A percentile compares a stretch with the other conserved stretches of the same genome.
Conservation (phyloP, 192 early-diverging fungal species). For the Podila minutissima region DNA sequence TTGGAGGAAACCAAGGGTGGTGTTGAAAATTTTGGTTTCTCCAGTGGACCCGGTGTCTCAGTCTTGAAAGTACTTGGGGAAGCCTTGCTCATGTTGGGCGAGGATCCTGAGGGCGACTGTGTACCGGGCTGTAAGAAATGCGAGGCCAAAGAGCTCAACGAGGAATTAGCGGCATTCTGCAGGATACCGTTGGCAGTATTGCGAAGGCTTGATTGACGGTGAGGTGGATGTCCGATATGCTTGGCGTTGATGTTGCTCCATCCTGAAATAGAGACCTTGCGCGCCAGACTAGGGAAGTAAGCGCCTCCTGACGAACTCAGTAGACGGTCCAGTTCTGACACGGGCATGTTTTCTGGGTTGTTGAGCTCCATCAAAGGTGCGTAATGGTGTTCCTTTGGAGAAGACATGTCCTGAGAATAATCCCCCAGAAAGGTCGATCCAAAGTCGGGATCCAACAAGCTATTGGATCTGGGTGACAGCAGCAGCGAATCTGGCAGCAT, state of each 20-base stretch:
- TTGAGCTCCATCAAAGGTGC: conserved; percentile 64
- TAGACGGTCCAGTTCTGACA: conserved; percentile 68
- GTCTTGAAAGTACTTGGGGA: neutral
- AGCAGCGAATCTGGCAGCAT: conserved; percentile 44
- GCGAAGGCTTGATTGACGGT: conserved; percentile 39
- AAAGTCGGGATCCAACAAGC: conserved; percentile 44
- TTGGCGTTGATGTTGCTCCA: conserved; percentile 45
- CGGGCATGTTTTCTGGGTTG: conserved; percentile 70
- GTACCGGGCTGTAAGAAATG: conserved; percentile 9
- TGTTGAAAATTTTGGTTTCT: no score
- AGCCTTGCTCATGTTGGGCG: neutral
- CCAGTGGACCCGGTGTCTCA: neutral
- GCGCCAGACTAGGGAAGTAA: conserved; percentile 43
- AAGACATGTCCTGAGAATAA: conserved; percentile 26
- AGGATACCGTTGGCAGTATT: conserved; percentile 43
- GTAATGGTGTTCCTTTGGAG: conserved; percentile 40
- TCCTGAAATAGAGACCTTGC: conserved; percentile 48
- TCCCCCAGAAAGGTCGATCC: conserved; percentile 26
- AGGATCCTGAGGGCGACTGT: neutral
- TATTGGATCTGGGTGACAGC: conserved; percentile 39
- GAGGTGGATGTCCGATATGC: conserved; percentile 34
- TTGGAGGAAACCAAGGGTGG: neutral
- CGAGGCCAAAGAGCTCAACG: conserved; percentile 20
- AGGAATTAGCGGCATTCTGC: conserved; percentile 45
- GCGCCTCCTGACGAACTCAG: conserved; percentile 53